These are phyloP conservation scores for Microcyclospora pomicola DNA, from an alignment of 2,329 filamentous ascomycete genomes.

Conservation along the genomic window DNA sequence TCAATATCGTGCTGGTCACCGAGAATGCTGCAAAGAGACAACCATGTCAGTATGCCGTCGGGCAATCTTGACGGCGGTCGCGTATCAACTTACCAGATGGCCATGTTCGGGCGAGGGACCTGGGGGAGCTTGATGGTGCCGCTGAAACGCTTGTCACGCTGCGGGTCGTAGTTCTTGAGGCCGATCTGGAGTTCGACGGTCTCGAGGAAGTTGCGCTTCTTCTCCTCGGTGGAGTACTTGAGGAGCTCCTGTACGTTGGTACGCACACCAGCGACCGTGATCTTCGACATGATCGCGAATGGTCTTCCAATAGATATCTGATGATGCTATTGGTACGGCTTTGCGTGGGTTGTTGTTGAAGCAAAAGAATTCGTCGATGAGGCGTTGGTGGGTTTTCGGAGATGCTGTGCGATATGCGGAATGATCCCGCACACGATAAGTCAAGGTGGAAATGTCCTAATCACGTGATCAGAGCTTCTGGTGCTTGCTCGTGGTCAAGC, in stretches of 20 bases:
- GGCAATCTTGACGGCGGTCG: background rate
- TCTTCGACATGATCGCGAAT: constrained; percentile 56
- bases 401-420: too few species aligned
- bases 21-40: constrained; percentile 47
- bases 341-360: background rate
- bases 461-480: too few species aligned
- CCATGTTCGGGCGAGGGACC: constrained; percentile 83
- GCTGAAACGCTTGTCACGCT: constrained; percentile 99
- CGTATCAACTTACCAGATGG: constrained; percentile 49
- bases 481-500: too few species aligned
- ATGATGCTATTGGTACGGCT: constrained; percentile 21
- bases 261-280: constrained; percentile 85
- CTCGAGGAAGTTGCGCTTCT: constrained; percentile 31
- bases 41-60: constrained; percentile 16
- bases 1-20: constrained; percentile 98
- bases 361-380: background rate
- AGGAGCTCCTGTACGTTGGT: constrained; percentile 86
- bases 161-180: constrained; percentile 93
- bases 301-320: constrained; percentile 36
- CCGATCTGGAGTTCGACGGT: constrained; percentile 69
- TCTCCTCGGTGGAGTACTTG: constrained; percentile 55
- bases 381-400: background rate
- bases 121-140: constrained; percentile 92
- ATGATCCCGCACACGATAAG: too few species aligned
- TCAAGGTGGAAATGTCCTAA: too few species aligned